Evolutionary conservation across 2,329 filamentous ascomycete genomes (phyloP), one percentile per base, ranked within the genome.

Genomic region (Penicillium frequentans): DNA sequence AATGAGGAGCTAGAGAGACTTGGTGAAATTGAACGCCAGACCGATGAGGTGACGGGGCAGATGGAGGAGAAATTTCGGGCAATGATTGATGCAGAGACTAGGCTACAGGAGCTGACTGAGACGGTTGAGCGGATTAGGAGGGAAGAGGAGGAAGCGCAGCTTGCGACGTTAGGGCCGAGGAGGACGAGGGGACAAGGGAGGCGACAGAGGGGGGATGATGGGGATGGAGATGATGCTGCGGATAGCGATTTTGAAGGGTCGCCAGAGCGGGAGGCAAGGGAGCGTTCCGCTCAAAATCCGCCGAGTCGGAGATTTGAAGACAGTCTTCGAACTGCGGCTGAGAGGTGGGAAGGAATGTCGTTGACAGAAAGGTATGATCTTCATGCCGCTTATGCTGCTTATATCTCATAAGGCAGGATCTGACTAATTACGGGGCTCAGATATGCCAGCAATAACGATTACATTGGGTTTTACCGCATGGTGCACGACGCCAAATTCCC

Each of bases 401-500:
- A 26, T 4, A n/a, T 26, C 14, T 2, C 26, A 35, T 33, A 23
- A 19, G 19, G 10, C 1, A 29, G 29, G 19, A 31, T 29, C n/a
- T 49, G 21, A 27, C 49, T 46, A 45, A 39, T 23, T 27, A 13
- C 16, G 42, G 14, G 3, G 39, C 57, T 35, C 50, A 75, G 73
- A 61, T 90, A 90, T 68, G 78, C 83, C 5, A 74, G 77, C 9
- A 79, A 88, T 66, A 84, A 87, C 62, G 75, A 80, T 51, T 90
- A 90, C 71, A 75, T 79, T 48, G 77, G 78, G 23, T 90, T 88
- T 77, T 84, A 85, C 67, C 75, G 78, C 9, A 73, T 83, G n/a
- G 77, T 88, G 3, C 86, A 88, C 68, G 84, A 88, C 62, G 81
- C 85, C 27, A 80, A 80, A 49, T 75, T 85, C 60, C 78, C 77